Evolutionary conservation across 2,329 filamentous ascomycete species (phyloP).

Genomic region (Neopestalotiopsis sp.): DNA sequence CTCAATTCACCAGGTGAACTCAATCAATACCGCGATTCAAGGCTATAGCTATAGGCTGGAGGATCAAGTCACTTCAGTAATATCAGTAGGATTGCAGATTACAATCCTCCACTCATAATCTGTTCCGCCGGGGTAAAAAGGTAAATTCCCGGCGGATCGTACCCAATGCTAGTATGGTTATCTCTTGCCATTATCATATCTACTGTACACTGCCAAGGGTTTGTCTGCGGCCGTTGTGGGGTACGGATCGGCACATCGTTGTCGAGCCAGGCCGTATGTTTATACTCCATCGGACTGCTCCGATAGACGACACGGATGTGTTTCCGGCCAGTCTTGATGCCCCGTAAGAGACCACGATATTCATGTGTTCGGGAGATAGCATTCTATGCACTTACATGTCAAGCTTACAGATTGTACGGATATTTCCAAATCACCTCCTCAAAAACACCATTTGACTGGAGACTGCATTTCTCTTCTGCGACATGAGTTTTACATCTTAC

Average conservation of each 20-base stretch:
- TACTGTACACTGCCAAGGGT: not conserved
- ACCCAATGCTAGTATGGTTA: not conserved
- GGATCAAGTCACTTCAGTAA: too few species aligned
- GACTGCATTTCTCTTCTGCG: not conserved
- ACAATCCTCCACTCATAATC: too few species aligned
- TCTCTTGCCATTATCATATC: not conserved
- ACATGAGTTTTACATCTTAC: conserved; percentile 1
- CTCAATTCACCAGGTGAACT: too few species aligned
- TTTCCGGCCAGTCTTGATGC: not conserved
- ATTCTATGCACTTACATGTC: not conserved
- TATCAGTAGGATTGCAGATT: too few species aligned
- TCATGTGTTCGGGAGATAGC: not conserved
- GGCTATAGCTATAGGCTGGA: too few species aligned
- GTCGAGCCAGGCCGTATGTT: not conserved
- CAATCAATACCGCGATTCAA: too few species aligned
- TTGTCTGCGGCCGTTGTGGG: not conserved
- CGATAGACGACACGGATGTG: not conserved
- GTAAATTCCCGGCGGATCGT: not conserved
- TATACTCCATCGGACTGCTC: not conserved
- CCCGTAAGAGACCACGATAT: not conserved
- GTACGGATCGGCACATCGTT: not conserved
- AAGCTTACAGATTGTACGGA: too few species aligned
- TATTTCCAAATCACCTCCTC: too few species aligned
- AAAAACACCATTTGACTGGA: too few species aligned
- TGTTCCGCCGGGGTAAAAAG: too few species aligned